A percentile compares a stretch with the other conserved stretches of the same genome.
phyloP scores from a whole-genome alignment of 139 green algal species.

The Pseudopediastrum boryanum region DNA sequence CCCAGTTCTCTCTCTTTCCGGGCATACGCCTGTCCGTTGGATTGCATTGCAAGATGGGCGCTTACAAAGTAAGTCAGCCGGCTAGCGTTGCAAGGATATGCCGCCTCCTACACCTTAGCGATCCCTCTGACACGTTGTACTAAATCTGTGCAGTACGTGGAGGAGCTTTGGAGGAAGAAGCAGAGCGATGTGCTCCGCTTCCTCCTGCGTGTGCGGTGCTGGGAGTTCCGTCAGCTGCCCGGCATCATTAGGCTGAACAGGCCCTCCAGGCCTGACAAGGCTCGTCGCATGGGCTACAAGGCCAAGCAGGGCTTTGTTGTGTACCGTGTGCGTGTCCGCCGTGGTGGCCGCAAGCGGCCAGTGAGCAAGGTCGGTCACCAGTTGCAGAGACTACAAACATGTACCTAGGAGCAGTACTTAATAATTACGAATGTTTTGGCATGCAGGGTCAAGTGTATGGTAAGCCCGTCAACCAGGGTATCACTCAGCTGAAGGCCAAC shows the following conservation, averaged over 20 bases:
- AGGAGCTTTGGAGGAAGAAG: slow-evolving; percentile 99
- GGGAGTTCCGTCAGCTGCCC: slow-evolving; percentile 98
- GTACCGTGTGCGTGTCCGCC: slow-evolving; percentile 96
- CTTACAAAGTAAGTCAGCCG: slow-evolving; percentile 56
- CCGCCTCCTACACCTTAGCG: not conserved
- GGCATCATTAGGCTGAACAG: slow-evolving; percentile 86
- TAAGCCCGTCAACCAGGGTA: slow-evolving; percentile 97
- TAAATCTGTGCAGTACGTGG: slow-evolving; percentile 86
- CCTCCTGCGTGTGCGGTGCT: slow-evolving; percentile 98
- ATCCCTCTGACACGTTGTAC: not conserved
- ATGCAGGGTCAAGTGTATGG: slow-evolving; percentile 95
- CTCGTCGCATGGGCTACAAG: slow-evolving; percentile 96
- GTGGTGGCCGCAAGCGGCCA: slow-evolving; percentile 95
- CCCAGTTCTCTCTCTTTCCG: not conserved
- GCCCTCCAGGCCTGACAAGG: slow-evolving; percentile 97
- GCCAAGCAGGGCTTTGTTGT: slow-evolving; percentile 97
- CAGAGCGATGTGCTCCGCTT: slow-evolving; percentile 99
- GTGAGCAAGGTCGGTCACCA: slow-evolving; percentile 85
- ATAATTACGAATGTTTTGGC: not conserved
- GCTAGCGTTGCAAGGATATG: not conserved
- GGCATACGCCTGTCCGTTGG: not conserved
- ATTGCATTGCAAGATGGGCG: slow-evolving; percentile 50
- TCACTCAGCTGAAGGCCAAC: slow-evolving; percentile 96
- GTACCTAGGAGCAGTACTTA: no score
- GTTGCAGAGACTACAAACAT: no score